These are phyloP conservation scores for Cucurbita pepo DNA, from an alignment of 306 rosid species.

Conservation along the genomic window DNA sequence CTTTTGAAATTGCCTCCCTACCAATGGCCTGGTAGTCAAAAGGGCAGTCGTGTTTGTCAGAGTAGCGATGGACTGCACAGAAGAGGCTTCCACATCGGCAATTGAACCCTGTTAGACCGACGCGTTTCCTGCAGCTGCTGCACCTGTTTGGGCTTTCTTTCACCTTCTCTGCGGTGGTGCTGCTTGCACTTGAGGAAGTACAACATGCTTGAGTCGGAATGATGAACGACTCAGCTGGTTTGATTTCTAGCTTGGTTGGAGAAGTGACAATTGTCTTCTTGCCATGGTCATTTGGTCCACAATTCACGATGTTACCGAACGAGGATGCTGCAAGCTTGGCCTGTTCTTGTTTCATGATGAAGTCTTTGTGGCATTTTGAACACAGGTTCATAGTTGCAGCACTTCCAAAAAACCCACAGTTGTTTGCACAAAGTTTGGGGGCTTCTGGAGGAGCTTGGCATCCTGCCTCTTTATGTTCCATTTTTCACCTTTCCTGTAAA, in stretches of 20 bases:
- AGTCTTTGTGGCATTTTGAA: slow-evolving; percentile 38
- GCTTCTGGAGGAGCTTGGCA: slow-evolving; percentile 36
- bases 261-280: slow-evolving; percentile 3
- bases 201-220: slow-evolving; percentile 10
- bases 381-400: slow-evolving; percentile 38
- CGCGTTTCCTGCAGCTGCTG: slow-evolving; percentile 24
- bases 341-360: slow-evolving; percentile 23
- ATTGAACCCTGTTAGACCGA: slow-evolving; percentile 27
- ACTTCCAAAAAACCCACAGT: slow-evolving; percentile 34
- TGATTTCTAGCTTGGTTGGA: not conserved
- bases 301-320: slow-evolving; percentile 17
- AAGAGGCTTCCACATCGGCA: slow-evolving; percentile 29
- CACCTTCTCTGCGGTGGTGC: slow-evolving; percentile 16
- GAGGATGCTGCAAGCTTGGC: slow-evolving; percentile 26
- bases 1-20: slow-evolving; percentile 24
- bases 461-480: slow-evolving; percentile 36
- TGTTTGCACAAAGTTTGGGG: slow-evolving; percentile 35
- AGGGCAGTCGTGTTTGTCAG: slow-evolving; percentile 24
- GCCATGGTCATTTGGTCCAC: slow-evolving; percentile 4
- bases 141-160: slow-evolving; percentile 21
- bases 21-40: slow-evolving; percentile 18
- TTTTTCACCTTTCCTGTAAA: slow-evolving; percentile 14
- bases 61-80: slow-evolving; percentile 25
- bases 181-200: not conserved
- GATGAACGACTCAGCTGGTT: not conserved